Evolutionary conservation across 305 asterid species (phyloP).

Genomic region (Solanum chacoense): DNA sequence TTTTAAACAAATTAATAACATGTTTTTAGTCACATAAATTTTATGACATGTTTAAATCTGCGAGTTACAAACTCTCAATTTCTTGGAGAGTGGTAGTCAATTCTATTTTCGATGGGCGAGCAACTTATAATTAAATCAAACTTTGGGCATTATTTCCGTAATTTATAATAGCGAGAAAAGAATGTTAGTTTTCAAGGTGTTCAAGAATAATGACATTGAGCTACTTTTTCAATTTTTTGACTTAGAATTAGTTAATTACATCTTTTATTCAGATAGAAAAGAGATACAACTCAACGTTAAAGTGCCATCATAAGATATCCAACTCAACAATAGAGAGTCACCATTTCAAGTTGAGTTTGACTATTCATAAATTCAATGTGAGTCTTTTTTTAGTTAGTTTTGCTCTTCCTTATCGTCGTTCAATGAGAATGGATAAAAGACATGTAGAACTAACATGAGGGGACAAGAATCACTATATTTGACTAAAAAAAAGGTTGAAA

Average conservation of each 20-base stretch:
- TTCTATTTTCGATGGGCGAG: neutral
- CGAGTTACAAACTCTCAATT: neutral
- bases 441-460: neutral
- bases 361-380: neutral
- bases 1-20: neutral
- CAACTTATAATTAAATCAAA: neutral
- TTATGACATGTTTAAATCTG: neutral
- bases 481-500: neutral
- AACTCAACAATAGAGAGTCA: neutral
- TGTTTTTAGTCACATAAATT: neutral
- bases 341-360: neutral
- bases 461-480: neutral
- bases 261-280: neutral
- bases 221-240: neutral
- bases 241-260: neutral
- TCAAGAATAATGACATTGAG: neutral
- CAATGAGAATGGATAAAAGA: neutral
- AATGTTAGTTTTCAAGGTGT: accelerated
- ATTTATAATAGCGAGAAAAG: neutral
- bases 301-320: neutral
- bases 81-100: neutral
- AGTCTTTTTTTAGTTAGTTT: neutral
- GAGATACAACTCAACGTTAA: neutral
- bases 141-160: neutral
- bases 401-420: neutral